Percentiles rank a stretch among this genome's conserved stretches.
Conservation (phyloP, 257 asterid species). For the Catharanthus roseus region DNA sequence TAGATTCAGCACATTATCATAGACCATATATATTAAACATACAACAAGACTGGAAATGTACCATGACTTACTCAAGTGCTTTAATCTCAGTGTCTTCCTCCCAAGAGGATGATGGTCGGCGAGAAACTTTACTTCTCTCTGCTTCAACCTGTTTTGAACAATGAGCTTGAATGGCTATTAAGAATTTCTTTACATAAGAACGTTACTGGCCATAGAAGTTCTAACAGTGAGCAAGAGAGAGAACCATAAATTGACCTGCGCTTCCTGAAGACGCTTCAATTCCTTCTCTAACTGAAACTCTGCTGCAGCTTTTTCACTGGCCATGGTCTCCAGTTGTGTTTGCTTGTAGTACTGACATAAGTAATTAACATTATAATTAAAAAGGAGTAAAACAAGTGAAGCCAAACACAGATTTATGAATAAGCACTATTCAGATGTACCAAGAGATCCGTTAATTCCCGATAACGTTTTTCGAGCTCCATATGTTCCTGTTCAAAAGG, state of each 20-base stretch:
- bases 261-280: conserved; percentile 76
- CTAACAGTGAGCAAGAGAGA: conserved; percentile 15
- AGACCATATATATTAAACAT: background rate
- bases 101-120: conserved; percentile 91
- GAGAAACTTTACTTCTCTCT: conserved; percentile 75
- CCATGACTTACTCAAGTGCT: conserved; percentile 74
- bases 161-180: conserved; percentile 5
- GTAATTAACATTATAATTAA: conserved; percentile 21
- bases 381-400: conserved; percentile 10
- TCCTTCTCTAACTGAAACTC: conserved; percentile 99
- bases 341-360: conserved; percentile 84
- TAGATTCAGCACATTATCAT: background rate
- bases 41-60: background rate
- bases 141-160: conserved; percentile 65
- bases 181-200: background rate
- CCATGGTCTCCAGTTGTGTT: conserved; percentile 97
- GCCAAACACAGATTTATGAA: conserved; percentile 18
- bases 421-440: conserved; percentile 32
- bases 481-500: conserved; percentile 76
- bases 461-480: conserved; percentile 97
- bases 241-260: conserved; percentile 50
- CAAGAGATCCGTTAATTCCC: conserved; percentile 98
- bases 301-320: conserved; percentile 98
- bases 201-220: background rate
- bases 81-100: conserved; percentile 94